These are phyloP conservation scores for Phoenix dactylifera DNA, from an alignment of 176 grass and related monocot genomes.

Conservation along the genomic window DNA sequence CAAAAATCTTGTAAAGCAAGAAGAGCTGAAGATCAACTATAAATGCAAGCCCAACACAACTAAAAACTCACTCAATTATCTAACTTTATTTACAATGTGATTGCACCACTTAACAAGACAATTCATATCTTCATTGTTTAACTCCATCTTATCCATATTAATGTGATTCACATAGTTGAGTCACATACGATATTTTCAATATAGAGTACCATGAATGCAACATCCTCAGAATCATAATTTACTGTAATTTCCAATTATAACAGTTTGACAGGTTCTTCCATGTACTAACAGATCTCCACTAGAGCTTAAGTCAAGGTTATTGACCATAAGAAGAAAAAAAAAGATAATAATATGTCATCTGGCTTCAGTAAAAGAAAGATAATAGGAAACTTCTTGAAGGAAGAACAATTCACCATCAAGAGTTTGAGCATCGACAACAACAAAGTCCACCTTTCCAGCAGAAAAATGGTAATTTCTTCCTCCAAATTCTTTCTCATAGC, in stretches of 20 bases:
- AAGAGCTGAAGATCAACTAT: no score
- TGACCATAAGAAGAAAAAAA: not conserved
- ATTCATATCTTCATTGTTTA: no score
- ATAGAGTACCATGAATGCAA: no score
- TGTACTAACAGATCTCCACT: not conserved
- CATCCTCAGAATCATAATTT: not conserved
- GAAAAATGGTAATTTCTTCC: constrained; percentile 79
- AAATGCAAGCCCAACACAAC: no score
- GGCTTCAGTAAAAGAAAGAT: not conserved
- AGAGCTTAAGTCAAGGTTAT: not conserved
- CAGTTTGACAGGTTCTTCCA: not conserved
- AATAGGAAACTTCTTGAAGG: not conserved
- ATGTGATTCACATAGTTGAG: no score
- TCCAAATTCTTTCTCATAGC: constrained; percentile 83
- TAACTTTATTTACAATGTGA: no score
- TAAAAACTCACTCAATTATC: no score
- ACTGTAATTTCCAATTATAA: not conserved
- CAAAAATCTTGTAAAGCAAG: no score
- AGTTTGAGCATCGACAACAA: constrained; percentile 95
- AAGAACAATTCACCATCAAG: constrained; percentile 66
- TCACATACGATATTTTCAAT: no score
- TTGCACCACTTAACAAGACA: no score
- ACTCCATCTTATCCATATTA: no score
- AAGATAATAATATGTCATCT: not conserved
- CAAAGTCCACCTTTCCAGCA: constrained; percentile 59